Evolutionary conservation across 75 land plant genomes (phyloP).

Genomic region (Selaginella tamariscina): DNA sequence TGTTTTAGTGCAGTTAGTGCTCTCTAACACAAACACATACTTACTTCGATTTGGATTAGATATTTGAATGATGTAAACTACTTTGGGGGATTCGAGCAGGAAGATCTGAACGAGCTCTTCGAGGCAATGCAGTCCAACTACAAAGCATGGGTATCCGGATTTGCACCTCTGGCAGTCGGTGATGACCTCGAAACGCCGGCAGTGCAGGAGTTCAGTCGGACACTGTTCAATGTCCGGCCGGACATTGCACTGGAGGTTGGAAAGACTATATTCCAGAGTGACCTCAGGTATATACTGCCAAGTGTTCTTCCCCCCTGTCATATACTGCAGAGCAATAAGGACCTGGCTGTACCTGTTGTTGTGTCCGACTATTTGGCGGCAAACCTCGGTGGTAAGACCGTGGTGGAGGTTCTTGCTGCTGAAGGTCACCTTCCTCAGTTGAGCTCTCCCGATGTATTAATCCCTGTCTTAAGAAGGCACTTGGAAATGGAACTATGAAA

Average conservation of each 20-base stretch:
- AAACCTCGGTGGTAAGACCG: slow-evolving; percentile 51
- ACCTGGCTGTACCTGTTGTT: slow-evolving; percentile 72
- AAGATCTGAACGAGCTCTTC: slow-evolving; percentile 69
- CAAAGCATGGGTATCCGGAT: slow-evolving; percentile 87
- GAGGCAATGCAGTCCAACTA: slow-evolving; percentile 73
- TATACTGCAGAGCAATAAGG: slow-evolving; percentile 75
- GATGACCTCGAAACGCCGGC: slow-evolving; percentile 75
- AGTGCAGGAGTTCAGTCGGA: slow-evolving; percentile 88
- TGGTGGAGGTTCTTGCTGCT: slow-evolving; percentile 62
- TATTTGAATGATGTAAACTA: slow-evolving; percentile 54
- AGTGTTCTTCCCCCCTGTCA: slow-evolving; percentile 68
- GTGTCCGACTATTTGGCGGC: slow-evolving; percentile 65
- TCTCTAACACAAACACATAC: too few relatives aligned
- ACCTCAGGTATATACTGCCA: slow-evolving; percentile 37
- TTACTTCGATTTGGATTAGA: slow-evolving; percentile 19
- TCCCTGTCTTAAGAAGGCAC: slow-evolving; percentile 56
- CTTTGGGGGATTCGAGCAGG: slow-evolving; percentile 64
- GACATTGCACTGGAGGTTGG: slow-evolving; percentile 73
- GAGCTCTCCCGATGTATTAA: slow-evolving; percentile 62
- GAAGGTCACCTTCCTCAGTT: slow-evolving; percentile 91
- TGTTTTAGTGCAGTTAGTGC: too few relatives aligned
- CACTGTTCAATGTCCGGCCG: slow-evolving; percentile 73
- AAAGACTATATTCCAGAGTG: slow-evolving; percentile 63
- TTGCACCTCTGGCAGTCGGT: slow-evolving; percentile 76
- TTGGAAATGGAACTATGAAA: slow-evolving; percentile 22